phyloP scores from a whole-genome alignment of 1,139 yeast species.

The Chernovozyma sophiae-reginae region DNA sequence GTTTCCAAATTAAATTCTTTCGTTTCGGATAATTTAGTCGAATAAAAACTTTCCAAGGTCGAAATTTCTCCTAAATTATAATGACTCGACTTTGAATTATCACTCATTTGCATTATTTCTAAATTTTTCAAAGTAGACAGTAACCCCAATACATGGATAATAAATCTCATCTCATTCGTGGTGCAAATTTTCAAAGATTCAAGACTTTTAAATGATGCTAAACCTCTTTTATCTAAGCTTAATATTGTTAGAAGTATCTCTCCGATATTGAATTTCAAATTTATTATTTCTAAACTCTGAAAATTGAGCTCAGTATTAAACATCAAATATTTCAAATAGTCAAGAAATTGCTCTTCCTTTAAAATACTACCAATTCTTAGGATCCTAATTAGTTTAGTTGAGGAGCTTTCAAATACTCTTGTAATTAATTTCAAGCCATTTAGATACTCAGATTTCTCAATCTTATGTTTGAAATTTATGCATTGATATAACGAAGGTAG shows the following conservation, averaged over 20 bases:
- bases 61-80: background rate
- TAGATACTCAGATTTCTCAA: slow-evolving; percentile 26
- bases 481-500: slow-evolving; percentile 25
- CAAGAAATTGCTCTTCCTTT: slow-evolving; percentile 18
- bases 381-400: slow-evolving; percentile 16
- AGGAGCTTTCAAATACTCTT: slow-evolving; percentile 15
- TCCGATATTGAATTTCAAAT: slow-evolving; percentile 10
- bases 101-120: slow-evolving; percentile 15
- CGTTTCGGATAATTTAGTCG: background rate
- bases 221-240: background rate
- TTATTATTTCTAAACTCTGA: slow-evolving; percentile 24
- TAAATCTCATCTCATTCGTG: slow-evolving; percentile 3
- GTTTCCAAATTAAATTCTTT: background rate
- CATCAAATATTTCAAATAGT: slow-evolving; percentile 2
- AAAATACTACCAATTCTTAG: slow-evolving; percentile 24
- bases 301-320: slow-evolving; percentile 13
- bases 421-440: slow-evolving; percentile 26
- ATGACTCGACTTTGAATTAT: background rate
- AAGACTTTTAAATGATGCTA: slow-evolving; percentile 1
- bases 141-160: slow-evolving; percentile 9
- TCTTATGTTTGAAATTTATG: slow-evolving; percentile 22
- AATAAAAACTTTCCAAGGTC: background rate
- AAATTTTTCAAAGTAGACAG: slow-evolving; percentile 25
- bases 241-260: slow-evolving; percentile 1
- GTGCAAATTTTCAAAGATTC: slow-evolving; percentile 4